These are phyloP conservation scores for Spirogloea muscicola DNA, from an alignment of 139 green algal genomes.

Conservation along the genomic window DNA sequence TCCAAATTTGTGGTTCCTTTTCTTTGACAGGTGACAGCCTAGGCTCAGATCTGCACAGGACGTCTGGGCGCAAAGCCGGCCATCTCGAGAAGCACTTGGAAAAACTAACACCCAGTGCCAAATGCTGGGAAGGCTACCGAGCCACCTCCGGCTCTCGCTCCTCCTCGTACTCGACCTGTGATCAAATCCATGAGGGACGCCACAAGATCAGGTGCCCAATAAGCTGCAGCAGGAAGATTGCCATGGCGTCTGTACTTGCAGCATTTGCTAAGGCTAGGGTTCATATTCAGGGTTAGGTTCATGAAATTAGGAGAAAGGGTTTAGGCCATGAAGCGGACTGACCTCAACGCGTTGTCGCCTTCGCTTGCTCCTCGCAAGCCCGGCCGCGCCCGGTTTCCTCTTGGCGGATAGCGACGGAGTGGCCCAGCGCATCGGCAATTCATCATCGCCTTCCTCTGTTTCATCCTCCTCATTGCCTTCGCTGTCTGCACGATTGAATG, in stretches of 20 bases:
- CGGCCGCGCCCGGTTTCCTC: not conserved
- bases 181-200: not conserved
- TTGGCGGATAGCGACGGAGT: no score
- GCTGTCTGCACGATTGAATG: not conserved
- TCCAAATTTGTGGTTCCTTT: no score
- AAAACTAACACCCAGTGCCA: no score
- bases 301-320: not conserved
- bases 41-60: no score
- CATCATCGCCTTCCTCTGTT: slow-evolving; percentile 1
- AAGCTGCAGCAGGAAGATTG: not conserved
- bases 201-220: not conserved
- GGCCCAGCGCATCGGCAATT: no score
- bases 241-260: not conserved
- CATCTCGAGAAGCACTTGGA: no score
- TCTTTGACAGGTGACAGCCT: no score
- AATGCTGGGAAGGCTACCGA: no score
- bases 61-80: no score
- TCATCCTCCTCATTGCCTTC: slow-evolving; percentile 17
- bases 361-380: slow-evolving; percentile 9
- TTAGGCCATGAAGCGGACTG: not conserved
- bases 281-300: no score
- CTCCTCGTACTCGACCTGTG: slow-evolving; percentile 36
- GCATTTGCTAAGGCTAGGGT: no score
- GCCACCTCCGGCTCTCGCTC: slow-evolving; percentile 15
- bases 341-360: not conserved